Percentiles rank a stretch among this genome's conserved stretches.
phyloP scores from a whole-genome alignment of 2,329 filamentous ascomycete genomes.

The Talaromyces pinophilus region DNA sequence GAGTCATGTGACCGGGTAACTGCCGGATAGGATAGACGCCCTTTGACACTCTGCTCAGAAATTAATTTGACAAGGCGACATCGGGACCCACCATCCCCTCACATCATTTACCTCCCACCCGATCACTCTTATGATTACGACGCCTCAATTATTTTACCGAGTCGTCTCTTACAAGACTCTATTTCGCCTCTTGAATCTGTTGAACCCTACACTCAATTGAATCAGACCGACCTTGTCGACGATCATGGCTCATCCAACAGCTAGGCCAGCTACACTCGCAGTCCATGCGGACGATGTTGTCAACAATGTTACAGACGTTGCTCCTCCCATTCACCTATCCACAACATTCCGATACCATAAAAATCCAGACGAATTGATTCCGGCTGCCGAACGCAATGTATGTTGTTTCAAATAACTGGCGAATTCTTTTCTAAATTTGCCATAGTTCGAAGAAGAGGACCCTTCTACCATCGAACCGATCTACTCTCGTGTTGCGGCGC shows the following conservation, averaged over 20 bases:
- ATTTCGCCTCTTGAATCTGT: background rate
- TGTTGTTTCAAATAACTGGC: conserved; percentile 28
- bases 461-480: conserved; percentile 56
- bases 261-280: conserved; percentile 22
- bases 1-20: conserved; percentile 26
- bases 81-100: conserved; percentile 20
- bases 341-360: conserved; percentile 76
- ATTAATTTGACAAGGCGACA: conserved; percentile 11
- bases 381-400: conserved; percentile 54
- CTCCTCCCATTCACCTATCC: conserved; percentile 78
- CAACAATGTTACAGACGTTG: conserved; percentile 68
- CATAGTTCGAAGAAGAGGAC: conserved; percentile 10
- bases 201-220: background rate
- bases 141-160: background rate
- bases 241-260: conserved; percentile 15
- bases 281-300: conserved; percentile 42
- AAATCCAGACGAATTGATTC: conserved; percentile 62
- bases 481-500: conserved; percentile 79
- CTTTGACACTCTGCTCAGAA: background rate
- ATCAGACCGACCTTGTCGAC: background rate
- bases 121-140: background rate
- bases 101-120: background rate
- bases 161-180: background rate
- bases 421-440: conserved; percentile 4
- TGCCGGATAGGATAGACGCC: background rate